Percentiles rank a stretch among this genome's conserved stretches.
phyloP scores from a whole-genome alignment of 2,329 filamentous ascomycete genomes.

The Stachybotrys echinatus region DNA sequence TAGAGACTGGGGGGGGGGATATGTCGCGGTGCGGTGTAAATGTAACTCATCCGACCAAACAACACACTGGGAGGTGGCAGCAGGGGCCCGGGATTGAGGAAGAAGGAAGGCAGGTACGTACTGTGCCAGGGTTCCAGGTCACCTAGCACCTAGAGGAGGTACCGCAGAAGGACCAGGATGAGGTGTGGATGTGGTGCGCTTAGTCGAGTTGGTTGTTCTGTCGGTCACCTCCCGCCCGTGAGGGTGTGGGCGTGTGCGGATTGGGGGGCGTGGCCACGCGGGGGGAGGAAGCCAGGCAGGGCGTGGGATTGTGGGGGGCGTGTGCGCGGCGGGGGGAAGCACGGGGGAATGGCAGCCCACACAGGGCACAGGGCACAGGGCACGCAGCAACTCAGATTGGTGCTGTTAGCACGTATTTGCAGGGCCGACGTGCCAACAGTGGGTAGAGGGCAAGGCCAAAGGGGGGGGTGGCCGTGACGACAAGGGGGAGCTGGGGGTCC shows the following conservation, averaged over 20 bases:
- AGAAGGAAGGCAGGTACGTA: conserved; percentile 11
- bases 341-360: neutral
- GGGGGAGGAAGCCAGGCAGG: neutral
- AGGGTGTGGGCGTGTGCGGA: neutral
- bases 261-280: neutral
- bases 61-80: neutral
- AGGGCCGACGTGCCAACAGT: neutral
- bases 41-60: neutral
- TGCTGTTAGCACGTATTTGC: neutral
- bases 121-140: conserved; percentile 10
- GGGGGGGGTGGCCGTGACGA: neutral
- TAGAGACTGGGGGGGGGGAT: conserved; percentile 18
- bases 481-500: neutral
- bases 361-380: neutral
- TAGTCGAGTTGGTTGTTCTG: conserved; percentile 1
- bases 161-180: conserved; percentile 11
- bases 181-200: neutral
- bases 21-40: conserved; percentile 7
- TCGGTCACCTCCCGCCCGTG: neutral
- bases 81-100: neutral
- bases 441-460: neutral
- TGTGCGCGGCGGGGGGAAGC: neutral
- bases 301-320: neutral
- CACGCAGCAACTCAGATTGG: neutral
- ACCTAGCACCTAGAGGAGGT: conserved; percentile 16